Percentiles rank a stretch among this genome's conserved stretches.
Conservation (phyloP, 2,329 filamentous ascomycete species). For the Pseudogymnoascus sp. region DNA sequence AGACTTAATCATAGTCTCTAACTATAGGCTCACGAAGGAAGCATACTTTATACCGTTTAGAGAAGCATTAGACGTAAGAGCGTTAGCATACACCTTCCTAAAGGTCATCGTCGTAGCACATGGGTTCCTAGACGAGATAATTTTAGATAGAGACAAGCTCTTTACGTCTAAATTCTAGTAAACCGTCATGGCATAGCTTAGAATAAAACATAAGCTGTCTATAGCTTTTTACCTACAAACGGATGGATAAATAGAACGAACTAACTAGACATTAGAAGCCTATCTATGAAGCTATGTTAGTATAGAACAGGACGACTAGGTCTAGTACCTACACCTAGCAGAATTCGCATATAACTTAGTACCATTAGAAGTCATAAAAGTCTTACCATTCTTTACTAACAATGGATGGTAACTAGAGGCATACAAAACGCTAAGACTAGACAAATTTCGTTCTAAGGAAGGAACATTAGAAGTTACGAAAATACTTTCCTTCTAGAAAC, state of each 20-base stretch:
- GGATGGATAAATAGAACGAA: slow-evolving; percentile 7
- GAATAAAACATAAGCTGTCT: slow-evolving; percentile 10
- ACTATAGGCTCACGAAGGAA: too few relatives aligned
- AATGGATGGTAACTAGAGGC: slow-evolving; percentile 5
- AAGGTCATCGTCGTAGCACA: not conserved
- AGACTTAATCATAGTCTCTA: too few relatives aligned
- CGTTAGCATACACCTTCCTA: not conserved
- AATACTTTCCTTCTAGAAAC: not conserved
- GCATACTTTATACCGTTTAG: too few relatives aligned
- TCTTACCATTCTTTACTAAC: slow-evolving; percentile 4
- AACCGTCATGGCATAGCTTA: not conserved
- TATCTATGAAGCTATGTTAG: slow-evolving; percentile 11
- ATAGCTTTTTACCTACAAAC: slow-evolving; percentile 12
- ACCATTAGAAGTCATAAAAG: not conserved
- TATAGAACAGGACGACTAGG: slow-evolving; percentile 9
- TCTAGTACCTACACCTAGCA: slow-evolving; percentile 6
- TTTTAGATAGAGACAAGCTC: slow-evolving; percentile 13
- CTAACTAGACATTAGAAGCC: slow-evolving; percentile 8
- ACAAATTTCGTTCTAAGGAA: not conserved
- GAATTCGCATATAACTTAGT: slow-evolving; percentile 13
- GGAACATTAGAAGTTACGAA: too few relatives aligned
- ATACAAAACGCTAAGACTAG: not conserved
- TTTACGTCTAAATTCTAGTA: slow-evolving; percentile 13
- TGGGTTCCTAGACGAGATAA: slow-evolving; percentile 10
- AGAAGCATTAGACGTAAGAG: not conserved